A percentile compares a stretch with the other conserved stretches of the same genome.
phyloP scores from a whole-genome alignment of 768 basidiomycete genomes.

The Ramaria sp. region DNA sequence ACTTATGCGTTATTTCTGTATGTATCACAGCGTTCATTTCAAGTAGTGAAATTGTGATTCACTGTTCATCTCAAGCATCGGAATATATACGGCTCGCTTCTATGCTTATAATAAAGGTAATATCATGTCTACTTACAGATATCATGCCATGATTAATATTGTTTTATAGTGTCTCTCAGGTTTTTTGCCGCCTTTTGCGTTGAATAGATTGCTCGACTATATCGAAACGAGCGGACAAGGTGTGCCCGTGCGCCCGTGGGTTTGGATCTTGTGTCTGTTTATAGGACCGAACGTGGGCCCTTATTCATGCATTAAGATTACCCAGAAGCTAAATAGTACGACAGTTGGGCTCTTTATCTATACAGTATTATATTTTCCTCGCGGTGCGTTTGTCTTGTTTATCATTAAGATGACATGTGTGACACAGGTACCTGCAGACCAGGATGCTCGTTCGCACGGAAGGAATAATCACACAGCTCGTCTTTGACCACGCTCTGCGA shows the following conservation, averaged over 20 bases:
- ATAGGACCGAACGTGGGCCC: conserved; percentile 23
- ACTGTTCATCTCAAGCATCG: background rate
- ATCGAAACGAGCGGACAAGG: conserved; percentile 26
- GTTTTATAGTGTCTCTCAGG: background rate
- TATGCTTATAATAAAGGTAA: background rate
- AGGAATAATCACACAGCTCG: conserved; percentile 39
- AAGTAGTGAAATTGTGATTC: background rate
- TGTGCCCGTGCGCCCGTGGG: conserved; percentile 32
- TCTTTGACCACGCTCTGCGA: conserved; percentile 48
- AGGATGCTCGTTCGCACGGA: conserved; percentile 38
- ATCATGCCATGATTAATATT: background rate
- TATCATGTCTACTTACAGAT: background rate
- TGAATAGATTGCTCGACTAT: conserved; percentile 30
- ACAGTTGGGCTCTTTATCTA: conserved; percentile 20
- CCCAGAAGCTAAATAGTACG: background rate
- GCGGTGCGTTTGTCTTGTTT: conserved; percentile 13
- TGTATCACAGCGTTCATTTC: background rate
- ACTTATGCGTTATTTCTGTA: conserved; percentile 24
- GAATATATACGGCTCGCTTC: conserved; percentile 1
- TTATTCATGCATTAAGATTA: background rate
- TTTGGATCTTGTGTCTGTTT: conserved; percentile 31
- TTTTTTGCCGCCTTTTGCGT: conserved; percentile 19
- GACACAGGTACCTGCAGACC: conserved; percentile 24
- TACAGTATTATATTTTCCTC: conserved; percentile 32
- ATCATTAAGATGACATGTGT: conserved; percentile 22